Evolutionary conservation across 345 rosid species (phyloP), one percentile per base, ranked within the genome.

Genomic region (Crucihimalaya himalaica): DNA sequence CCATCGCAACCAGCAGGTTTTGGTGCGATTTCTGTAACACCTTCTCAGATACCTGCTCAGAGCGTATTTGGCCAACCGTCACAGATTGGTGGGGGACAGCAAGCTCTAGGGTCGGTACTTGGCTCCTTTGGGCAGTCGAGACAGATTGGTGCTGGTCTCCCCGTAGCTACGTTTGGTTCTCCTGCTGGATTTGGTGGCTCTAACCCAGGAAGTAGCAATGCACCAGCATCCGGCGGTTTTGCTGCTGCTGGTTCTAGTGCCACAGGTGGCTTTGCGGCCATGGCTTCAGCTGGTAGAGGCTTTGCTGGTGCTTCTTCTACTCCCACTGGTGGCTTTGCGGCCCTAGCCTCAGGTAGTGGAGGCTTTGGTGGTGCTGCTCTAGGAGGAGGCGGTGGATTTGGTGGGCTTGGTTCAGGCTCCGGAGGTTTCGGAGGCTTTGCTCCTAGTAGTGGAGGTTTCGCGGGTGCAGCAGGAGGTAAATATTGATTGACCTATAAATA

Each of bases 71-170:
- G 96, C 67, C 89, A 88, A 78, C 93, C 90, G 28, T 81, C 97
- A 31, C 92, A 85, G 63, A 57, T 92, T 79, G 96, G 97, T 47
- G 79, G 76, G 14, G 98, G 96, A 51, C 97, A 95, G 76, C 94
- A 87, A 79, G 96, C 96, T 63, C 75, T 92, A 70, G 98, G 94
- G 64, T 87, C 99, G 5, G 96, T 92, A 79, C 97, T 95, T 40
- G 97, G 99, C 73, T 43, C 96, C 71, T 95, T 95, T 84, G 98
- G 99, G 42, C 98, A 92, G 86, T 90, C 97, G 1, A 85, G 98
- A 72, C 98, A 95, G 83, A 31, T 95, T 9, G 97, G 97, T 63
- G 15, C 81, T 68, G 88, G 90, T 79, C 68, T 84, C 39, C 73
- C 93, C 29, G 89, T 86, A 43, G 72, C 84, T 81, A 86, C 91